Evolutionary conservation across 805 yeast species (phyloP).

Genomic region (Pichia thaimueangensis): DNA sequence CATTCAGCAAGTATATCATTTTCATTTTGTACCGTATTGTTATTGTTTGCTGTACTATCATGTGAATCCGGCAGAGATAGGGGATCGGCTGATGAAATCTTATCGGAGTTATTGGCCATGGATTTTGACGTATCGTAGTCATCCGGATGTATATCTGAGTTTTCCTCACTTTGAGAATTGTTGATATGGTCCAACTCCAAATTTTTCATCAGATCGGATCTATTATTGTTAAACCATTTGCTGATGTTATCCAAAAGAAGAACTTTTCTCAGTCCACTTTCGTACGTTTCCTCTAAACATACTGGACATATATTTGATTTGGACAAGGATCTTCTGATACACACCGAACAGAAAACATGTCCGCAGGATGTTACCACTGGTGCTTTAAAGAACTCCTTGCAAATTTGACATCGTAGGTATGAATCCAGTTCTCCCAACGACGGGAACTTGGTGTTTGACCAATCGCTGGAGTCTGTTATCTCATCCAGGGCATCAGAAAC

Average conservation of each 20-base stretch:
- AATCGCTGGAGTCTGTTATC: constrained; percentile 68
- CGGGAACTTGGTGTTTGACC: constrained; percentile 51
- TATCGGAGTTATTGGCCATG: neutral
- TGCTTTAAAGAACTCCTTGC: constrained; percentile 73
- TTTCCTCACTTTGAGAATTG: constrained; percentile 15
- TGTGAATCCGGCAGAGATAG: no score
- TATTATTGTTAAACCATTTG: constrained; percentile 40
- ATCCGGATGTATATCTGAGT: constrained; percentile 23
- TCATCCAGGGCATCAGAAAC: constrained; percentile 21
- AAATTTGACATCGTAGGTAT: constrained; percentile 73
- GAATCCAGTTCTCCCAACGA: constrained; percentile 57
- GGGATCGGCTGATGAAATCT: neutral
- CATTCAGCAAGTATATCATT: constrained; percentile 42
- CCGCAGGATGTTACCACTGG: constrained; percentile 84
- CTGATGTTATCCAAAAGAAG: constrained; percentile 67
- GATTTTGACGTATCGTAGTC: no score
- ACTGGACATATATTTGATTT: constrained; percentile 64
- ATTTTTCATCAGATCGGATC: constrained; percentile 34
- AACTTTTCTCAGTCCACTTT: constrained; percentile 62
- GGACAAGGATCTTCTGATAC: constrained; percentile 70
- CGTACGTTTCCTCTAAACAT: constrained; percentile 65
- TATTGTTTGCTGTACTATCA: no score
- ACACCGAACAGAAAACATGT: constrained; percentile 83
- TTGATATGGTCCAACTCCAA: constrained; percentile 19
- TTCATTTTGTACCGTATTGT: constrained; percentile 8